These are phyloP conservation scores for Boletus reticulatus DNA, from an alignment of 768 basidiomycete genomes.

Conservation along the genomic window DNA sequence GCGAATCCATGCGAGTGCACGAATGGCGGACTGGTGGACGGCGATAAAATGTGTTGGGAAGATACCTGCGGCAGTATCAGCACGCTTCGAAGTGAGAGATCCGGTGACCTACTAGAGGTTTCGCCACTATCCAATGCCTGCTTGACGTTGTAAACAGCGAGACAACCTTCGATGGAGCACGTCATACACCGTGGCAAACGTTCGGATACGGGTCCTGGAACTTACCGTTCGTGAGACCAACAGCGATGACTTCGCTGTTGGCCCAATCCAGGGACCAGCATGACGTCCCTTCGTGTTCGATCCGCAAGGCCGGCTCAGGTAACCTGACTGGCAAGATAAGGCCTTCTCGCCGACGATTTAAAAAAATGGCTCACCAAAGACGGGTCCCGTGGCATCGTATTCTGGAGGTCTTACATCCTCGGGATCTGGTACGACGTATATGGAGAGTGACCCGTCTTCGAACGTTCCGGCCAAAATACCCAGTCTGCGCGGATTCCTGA, in stretches of 20 bases:
- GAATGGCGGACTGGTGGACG: conserved; percentile 78
- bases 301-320: conserved; percentile 62
- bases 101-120: conserved; percentile 28
- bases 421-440: conserved; percentile 83
- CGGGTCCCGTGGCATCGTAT: conserved; percentile 34
- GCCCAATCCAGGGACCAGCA: conserved; percentile 89
- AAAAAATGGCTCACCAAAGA: conserved; percentile 45
- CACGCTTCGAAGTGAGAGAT: not conserved
- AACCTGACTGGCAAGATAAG: conserved; percentile 45
- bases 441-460: conserved; percentile 78
- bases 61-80: conserved; percentile 28
- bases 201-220: not conserved
- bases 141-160: conserved; percentile 58
- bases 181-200: not conserved
- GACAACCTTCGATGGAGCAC: conserved; percentile 38
- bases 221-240: conserved; percentile 82
- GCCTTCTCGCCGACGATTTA: not conserved
- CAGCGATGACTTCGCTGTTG: conserved; percentile 77
- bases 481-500: conserved; percentile 50
- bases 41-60: conserved; percentile 72
- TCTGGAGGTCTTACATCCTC: conserved; percentile 38
- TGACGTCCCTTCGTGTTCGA: conserved; percentile 74
- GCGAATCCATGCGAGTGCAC: conserved; percentile 71
- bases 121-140: conserved; percentile 36
- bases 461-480: conserved; percentile 85